Evolutionary conservation across 805 yeast species (phyloP), one percentile per base, ranked within the genome.

Genomic region (Candida sanyiensis): DNA sequence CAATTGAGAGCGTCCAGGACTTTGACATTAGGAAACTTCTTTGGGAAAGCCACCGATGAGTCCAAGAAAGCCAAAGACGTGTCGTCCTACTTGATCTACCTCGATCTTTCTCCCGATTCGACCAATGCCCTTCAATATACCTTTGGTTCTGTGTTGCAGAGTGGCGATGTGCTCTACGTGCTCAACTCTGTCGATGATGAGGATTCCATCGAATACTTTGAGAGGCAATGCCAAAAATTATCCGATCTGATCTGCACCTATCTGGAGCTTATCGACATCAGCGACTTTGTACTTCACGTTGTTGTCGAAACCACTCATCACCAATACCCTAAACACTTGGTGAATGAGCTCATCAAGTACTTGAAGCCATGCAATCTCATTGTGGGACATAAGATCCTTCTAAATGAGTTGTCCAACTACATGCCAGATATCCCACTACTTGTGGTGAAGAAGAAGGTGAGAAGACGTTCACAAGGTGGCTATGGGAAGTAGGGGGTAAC

Each of bases 51-150:
- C 4, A 16, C 18, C 3, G 29, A 35, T 6, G 30, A 46, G 19
- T 23, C 40, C 35, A 41, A 13, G 28, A 49, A 45, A 36, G 46
- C 39, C 21, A 37, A 42, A 56, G 40, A 45, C 4, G 49, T 69
- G n/a, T 76, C 77, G 49, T 73, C 84, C 54, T 86, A 79, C 58
- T 61, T 88, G 34, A 71, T 87, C 16, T 86, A 93, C 52, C 74
- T 83, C 65, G 96, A 89, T 57, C 72, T 83, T 46, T 78, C 90
- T 4, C 83, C 86, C 0, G 96, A 87, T 56, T 80, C 95, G 2
- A 69, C 71, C 27, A 83, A 83, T 58, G 93, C 96, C 0, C 66
- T 89, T 17, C 93, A 86, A 52, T 88, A 96, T 83, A 75, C 88
- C 30, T 69, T 89, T 49, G 97, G 97, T 3, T 75, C 95, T 0